phyloP scores from a whole-genome alignment of 805 yeast genomes.

The Suhomyces faveliae region DNA sequence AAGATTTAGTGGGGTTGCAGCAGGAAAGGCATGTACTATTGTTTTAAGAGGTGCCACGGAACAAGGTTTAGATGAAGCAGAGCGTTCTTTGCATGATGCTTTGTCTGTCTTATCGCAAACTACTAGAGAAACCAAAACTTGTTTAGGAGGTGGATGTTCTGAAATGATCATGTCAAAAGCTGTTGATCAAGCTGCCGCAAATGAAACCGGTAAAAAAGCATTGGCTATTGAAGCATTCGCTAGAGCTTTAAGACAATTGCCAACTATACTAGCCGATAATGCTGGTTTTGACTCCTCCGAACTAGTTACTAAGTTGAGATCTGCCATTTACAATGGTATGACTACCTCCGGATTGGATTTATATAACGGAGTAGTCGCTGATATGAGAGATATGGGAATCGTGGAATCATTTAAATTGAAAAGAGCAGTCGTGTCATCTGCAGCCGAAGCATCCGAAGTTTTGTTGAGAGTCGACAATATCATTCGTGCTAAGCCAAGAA shows the following conservation, averaged over 20 bases:
- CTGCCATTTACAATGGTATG: slow-evolving; percentile 89
- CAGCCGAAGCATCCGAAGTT: slow-evolving; percentile 98
- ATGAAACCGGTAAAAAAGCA: slow-evolving; percentile 88
- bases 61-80: slow-evolving; percentile 48
- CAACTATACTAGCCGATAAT: slow-evolving; percentile 93
- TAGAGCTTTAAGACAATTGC: slow-evolving; percentile 88
- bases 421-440: slow-evolving; percentile 89
- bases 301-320: slow-evolving; percentile 82
- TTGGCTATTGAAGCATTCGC: slow-evolving; percentile 95
- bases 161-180: slow-evolving; percentile 93
- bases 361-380: slow-evolving; percentile 80
- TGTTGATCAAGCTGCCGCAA: slow-evolving; percentile 88
- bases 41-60: slow-evolving; percentile 68
- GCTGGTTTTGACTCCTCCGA: slow-evolving; percentile 97
- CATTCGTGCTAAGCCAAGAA: slow-evolving; percentile 94
- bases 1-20: slow-evolving; percentile 92
- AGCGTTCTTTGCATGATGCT: slow-evolving; percentile 81
- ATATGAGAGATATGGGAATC: slow-evolving; percentile 90
- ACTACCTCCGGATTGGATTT: slow-evolving; percentile 89
- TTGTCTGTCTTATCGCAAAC: slow-evolving; percentile 93
- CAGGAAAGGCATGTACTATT: slow-evolving; percentile 94
- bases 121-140: slow-evolving; percentile 86
- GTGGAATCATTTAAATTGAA: slow-evolving; percentile 92
- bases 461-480: slow-evolving; percentile 94
- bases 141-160: slow-evolving; percentile 92